A percentile compares a stretch with the other conserved stretches of the same genome.
Evolutionary conservation across 2,329 filamentous ascomycete species (phyloP).

Genomic region (Cadophora malorum): DNA sequence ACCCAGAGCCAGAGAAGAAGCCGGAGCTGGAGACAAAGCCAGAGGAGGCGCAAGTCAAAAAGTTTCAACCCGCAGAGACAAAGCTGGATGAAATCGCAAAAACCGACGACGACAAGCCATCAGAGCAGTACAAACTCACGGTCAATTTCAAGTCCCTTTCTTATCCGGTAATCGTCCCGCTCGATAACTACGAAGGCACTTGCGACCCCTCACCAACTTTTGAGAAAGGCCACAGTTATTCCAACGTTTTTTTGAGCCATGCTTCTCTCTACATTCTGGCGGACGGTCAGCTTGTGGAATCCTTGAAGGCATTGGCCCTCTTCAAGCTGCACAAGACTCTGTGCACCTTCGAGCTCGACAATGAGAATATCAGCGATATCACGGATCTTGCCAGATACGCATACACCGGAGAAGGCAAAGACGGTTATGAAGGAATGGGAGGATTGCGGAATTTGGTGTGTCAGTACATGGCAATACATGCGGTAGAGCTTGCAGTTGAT

Average conservation of each 20-base stretch:
- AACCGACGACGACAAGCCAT: not conserved
- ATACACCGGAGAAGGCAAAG: conserved; percentile 22
- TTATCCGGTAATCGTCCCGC: conserved; percentile 17
- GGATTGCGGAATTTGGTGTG: conserved; percentile 31
- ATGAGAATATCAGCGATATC: conserved; percentile 30
- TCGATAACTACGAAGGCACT: conserved; percentile 23
- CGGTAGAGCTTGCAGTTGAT: conserved; percentile 24
- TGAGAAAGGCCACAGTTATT: conserved; percentile 25
- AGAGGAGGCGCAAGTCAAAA: too few species aligned
- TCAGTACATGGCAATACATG: conserved; percentile 32
- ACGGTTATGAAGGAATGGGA: conserved; percentile 18
- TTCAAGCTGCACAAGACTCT: conserved; percentile 37
- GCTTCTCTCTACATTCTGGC: conserved; percentile 31
- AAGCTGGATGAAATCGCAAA: not conserved
- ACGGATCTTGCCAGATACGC: conserved; percentile 28
- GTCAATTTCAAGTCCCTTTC: conserved; percentile 26
- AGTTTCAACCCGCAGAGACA: too few species aligned
- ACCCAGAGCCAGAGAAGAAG: not conserved
- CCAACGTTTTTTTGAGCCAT: conserved; percentile 29
- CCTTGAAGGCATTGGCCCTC: conserved; percentile 33
- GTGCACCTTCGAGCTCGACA: conserved; percentile 28
- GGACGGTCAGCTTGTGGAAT: conserved; percentile 24
- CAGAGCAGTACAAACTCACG: not conserved
- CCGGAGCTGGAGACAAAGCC: too few species aligned
- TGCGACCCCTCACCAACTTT: conserved; percentile 28